Conservation (phyloP, 1,139 yeast species). For the Suhomyces chickasaworum region DNA sequence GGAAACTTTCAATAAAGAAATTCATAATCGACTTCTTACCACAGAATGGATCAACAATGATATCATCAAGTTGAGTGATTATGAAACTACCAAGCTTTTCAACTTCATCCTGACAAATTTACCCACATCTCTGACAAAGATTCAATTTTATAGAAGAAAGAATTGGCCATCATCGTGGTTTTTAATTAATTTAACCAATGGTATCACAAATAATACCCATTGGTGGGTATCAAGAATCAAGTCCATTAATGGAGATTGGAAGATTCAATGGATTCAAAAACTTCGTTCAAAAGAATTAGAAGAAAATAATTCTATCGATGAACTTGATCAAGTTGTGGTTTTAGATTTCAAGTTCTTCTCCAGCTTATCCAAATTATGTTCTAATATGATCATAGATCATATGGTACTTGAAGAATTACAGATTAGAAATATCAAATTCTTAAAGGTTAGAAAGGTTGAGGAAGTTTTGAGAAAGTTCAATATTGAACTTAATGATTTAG, state of each 20-base stretch:
- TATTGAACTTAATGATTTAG: conserved; percentile 4
- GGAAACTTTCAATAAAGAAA: conserved; percentile 54
- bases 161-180: conserved; percentile 80
- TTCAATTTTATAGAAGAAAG: conserved; percentile 59
- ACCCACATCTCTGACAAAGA: conserved; percentile 21
- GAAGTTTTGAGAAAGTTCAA: conserved; percentile 13
- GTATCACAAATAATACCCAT: conserved; percentile 48
- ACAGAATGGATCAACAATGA: conserved; percentile 69
- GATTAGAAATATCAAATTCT: conserved; percentile 38
- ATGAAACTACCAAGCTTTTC: conserved; percentile 33
- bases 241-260: conserved; percentile 65
- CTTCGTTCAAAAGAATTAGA: conserved; percentile 21
- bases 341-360: conserved; percentile 53
- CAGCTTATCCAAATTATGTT: conserved; percentile 51
- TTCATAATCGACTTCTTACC: conserved; percentile 57
- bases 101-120: conserved; percentile 16
- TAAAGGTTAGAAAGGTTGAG: conserved; percentile 25
- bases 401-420: conserved; percentile 64
- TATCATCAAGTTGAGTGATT: conserved; percentile 50
- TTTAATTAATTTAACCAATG: conserved; percentile 49
- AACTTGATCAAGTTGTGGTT: conserved; percentile 17
- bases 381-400: conserved; percentile 64
- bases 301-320: conserved; percentile 16
- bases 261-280: conserved; percentile 51
- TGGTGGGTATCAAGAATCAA: conserved; percentile 70